A percentile compares a stretch with the other conserved stretches of the same genome.
Conservation (phyloP, 257 asterid genomes). For the Solanum bulbocastanum region DNA sequence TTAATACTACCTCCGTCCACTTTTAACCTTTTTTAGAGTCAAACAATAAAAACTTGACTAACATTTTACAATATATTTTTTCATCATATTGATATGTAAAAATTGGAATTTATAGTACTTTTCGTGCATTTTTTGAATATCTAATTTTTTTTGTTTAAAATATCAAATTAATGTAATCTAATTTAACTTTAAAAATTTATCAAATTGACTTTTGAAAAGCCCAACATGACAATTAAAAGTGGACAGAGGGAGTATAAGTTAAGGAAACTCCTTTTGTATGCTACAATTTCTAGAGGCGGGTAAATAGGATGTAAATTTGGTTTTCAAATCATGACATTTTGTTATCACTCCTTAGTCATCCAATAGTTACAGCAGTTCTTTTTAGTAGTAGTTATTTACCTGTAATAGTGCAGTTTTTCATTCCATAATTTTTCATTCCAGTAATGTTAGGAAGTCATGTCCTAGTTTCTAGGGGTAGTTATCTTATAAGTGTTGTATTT, state of each 20-base stretch:
- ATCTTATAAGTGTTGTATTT: too few species aligned
- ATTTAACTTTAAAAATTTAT: neutral
- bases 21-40: neutral
- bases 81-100: neutral
- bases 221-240: neutral
- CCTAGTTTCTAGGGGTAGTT: too few species aligned
- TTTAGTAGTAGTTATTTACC: neutral
- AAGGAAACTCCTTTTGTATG: neutral
- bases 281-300: neutral
- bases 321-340: neutral
- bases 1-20: neutral
- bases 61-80: neutral
- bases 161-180: neutral
- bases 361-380: too few species aligned
- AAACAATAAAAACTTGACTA: neutral
- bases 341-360: too few species aligned
- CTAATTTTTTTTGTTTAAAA: too few species aligned
- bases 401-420: neutral
- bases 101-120: neutral
- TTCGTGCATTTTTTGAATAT: neutral
- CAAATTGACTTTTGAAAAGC: neutral
- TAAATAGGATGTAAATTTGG: neutral
- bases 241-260: neutral
- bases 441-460: too few species aligned
- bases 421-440: too few species aligned